Evolutionary conservation across 83 land plant genomes (phyloP), one percentile per base, ranked within the genome.

Genomic region (Diphasiastrum complanatum): DNA sequence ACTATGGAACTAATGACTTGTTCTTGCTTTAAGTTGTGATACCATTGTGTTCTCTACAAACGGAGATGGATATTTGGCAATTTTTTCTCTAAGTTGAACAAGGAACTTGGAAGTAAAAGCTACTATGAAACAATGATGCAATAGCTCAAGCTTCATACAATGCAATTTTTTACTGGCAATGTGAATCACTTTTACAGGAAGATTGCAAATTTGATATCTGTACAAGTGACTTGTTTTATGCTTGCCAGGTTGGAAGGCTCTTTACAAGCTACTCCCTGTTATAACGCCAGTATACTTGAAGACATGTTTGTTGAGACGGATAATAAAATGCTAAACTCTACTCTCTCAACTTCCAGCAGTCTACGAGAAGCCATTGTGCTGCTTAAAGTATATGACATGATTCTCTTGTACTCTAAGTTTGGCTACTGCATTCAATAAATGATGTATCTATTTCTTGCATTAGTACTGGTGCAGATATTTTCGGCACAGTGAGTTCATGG

Each of bases 261-360:
- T n/a, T 22, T 69, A 38, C 77, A 36, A 64, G 59, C 91, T 63
- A 85, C 95, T 41, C 87, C 87, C 2, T 67, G 77, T 34, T 91
- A 91, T 65, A 91, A 87, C 53, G 60, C 57, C 27, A 83, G 87
- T 51, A 91, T 91, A 33, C 69, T 91, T 61, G 97, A 91, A 63
- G 95, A 91, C 69, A 77, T 88, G 83, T 68, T 76, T 29, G 32
- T 91, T 24, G 87, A 87, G 75, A 79, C 73, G 12, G 74, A 76
- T 61, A 25, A 67, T 47, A 63, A 67, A 29, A 50, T 69, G 64
- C 61, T 83, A 14, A 74, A 76, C 62, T 65, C 70, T 36, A 35
- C 59, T 38, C 73, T 87, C 55, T 22, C 24, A 31, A 78, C 64
- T 46, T 71, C 69, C 72, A 79, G 79, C 62, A 73, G 67, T 46